A percentile compares a stretch with the other conserved stretches of the same genome.
phyloP scores from a whole-genome alignment of 345 rosid genomes.

The Schrenkiella parvula region DNA sequence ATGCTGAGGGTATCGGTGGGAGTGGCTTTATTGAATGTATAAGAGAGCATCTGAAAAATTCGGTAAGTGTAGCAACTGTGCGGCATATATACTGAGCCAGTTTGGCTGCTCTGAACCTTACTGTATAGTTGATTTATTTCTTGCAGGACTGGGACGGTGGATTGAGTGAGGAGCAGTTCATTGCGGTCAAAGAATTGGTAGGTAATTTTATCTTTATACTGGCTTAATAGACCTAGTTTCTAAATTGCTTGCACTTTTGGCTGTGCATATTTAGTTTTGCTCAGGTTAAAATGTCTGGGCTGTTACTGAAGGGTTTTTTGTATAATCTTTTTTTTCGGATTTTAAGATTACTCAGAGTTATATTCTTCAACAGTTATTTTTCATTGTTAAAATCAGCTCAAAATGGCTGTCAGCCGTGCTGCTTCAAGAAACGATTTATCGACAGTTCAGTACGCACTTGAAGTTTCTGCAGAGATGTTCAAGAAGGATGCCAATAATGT shows the following conservation, averaged over 20 bases:
- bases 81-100: slow-evolving; percentile 1
- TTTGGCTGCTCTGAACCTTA: slow-evolving; percentile 29
- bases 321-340: neutral
- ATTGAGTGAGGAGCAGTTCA: slow-evolving; percentile 89
- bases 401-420: slow-evolving; percentile 92
- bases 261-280: slow-evolving; percentile 10
- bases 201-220: slow-evolving; percentile 16
- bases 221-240: slow-evolving; percentile 6
- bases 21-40: slow-evolving; percentile 98
- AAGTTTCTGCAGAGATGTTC: slow-evolving; percentile 96
- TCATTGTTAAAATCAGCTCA: slow-evolving; percentile 55
- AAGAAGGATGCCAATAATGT: slow-evolving; percentile 91
- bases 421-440: slow-evolving; percentile 83
- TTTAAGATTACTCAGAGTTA: neutral
- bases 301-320: neutral
- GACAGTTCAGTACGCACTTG: slow-evolving; percentile 93
- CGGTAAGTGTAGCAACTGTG: slow-evolving; percentile 47
- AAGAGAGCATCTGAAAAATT: slow-evolving; percentile 81
- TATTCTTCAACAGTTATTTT: neutral
- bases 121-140: slow-evolving; percentile 32
- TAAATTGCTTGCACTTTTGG: neutral
- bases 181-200: slow-evolving; percentile 99
- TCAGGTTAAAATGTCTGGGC: neutral
- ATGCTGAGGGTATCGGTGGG: slow-evolving; percentile 99
- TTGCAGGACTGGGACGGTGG: slow-evolving; percentile 87